Evolutionary conservation across 139 green algal genomes (phyloP), one percentile per base, ranked within the genome.

Genomic region (Chlamydomonas sphaeroides): DNA sequence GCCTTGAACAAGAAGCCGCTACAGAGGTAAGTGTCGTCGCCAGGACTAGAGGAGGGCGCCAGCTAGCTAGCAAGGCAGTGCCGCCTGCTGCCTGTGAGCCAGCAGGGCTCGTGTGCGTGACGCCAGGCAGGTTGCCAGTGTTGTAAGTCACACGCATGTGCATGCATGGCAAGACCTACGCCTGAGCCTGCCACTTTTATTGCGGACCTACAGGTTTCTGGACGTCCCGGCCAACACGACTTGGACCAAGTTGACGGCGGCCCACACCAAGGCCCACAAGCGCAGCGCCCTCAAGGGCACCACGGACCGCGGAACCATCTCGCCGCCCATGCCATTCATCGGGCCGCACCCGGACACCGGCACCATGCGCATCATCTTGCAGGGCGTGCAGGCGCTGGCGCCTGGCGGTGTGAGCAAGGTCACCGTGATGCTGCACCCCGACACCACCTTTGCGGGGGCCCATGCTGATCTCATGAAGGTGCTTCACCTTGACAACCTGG

Each of bases 331-430:
- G 28, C 28, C 66, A 8, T 77, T 78, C 65, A 66, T 69, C 30
- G 78, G 78, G 17, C 66, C 78, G 6, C 78, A 84, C 67, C 78
- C 78, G 2, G 78, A 84, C 56, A 38, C 42, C 0, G 78, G 78
- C 51, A 84, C 78, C 66, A 84, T 78, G 78, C 66, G 67, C 26
- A 62, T 84, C 26, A 45, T 78, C 28, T 23, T 77, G 63, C 69
- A 77, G 48, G 65, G 77, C 36, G 77, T 75, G 35, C 65, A 66
- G 7, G 48, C 45, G 35, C 41, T 57, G 32, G 65, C 14, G 32
- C 62, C 65, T 33, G 53, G 38, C 38, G 78, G 66, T 51, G 17
- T 15, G 14, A 38, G 39, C 49, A 76, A 77, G 66, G 35, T 84
- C 32, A 25, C 26, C 5, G 53, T 42, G 3, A 77, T 38, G 20